Base-by-base conservation (phyloP, 768 basidiomycete genomes). In the Boletus sp. region DNA sequence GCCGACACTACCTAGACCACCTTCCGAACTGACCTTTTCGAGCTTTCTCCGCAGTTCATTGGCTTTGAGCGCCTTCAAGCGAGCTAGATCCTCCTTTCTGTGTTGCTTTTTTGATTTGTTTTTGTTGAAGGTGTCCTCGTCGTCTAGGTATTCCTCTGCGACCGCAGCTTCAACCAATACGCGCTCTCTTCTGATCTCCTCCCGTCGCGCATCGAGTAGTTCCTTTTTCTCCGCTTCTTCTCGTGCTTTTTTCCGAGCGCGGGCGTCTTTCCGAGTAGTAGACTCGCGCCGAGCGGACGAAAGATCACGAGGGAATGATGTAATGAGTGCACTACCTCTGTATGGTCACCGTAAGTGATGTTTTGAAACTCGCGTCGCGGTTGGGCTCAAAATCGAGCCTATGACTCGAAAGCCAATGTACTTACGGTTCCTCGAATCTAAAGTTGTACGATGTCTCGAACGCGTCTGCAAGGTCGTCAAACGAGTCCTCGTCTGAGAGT, bases 371-470 rank as follows among this genome's bases (percentile, higher is more conserved):
- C 14, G 17, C 13, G 13, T 35, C 32, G 8, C 15, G 29, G 15
- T 32, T 8, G 15, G n/a, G 17, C 15, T 46, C 47, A n/a, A 27
- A 17, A 13, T 35, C 15, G 34, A 37, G n/a, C 17, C 10, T 11
- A 8, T 27, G 38, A 13, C 11, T 45, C 38, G 10, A 50, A 19
- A 37, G n/a, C 1, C 17, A 60, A 33, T 27, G 7, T 17, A 84
- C 93, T 64, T 64, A 93, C 83, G 91, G 89, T 71, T 99, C 96
- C 70, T 99, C 96, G 69, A 93, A 99, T 50, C 97, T 85, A 75
- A 97, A 97, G 71, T 98, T 98, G 74, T 98, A 99, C 15, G 89
- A 90, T n/a, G 83, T 84, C 74, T 99, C 97, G 60, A 98, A 99
- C 41, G 83, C 83, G 29, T 97, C 95, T 6, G 85, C 89, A 57